A percentile compares a stretch with the other conserved stretches of the same genome.
phyloP scores from a whole-genome alignment of 2,329 filamentous ascomycete species.

The Fusarium torulosum region DNA sequence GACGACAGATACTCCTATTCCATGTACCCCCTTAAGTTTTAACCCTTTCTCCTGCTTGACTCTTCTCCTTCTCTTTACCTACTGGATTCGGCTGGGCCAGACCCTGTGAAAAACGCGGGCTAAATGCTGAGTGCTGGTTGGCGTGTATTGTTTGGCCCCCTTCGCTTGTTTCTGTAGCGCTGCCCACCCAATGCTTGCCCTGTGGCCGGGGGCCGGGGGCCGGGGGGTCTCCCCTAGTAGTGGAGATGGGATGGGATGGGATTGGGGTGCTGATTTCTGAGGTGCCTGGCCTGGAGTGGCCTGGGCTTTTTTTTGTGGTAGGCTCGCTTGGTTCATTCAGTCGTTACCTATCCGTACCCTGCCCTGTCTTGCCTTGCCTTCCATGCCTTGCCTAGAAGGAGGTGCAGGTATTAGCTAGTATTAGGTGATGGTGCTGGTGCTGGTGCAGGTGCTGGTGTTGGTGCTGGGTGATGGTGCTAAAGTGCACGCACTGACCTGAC shows the following conservation, averaged over 20 bases:
- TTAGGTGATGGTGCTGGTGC: too few species aligned
- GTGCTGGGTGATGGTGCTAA: not conserved
- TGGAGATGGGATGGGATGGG: slow-evolving; percentile 23
- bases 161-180: slow-evolving; percentile 43
- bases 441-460: too few species aligned
- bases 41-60: slow-evolving; percentile 7
- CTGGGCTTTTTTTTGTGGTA: slow-evolving; percentile 1
- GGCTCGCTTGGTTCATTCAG: slow-evolving; percentile 2
- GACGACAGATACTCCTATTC: slow-evolving; percentile 10
- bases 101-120: slow-evolving; percentile 34
- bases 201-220: slow-evolving; percentile 31
- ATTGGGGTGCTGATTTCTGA: slow-evolving; percentile 20
- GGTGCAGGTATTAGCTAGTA: not conserved
- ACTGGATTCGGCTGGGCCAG: slow-evolving; percentile 42
- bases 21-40: slow-evolving; percentile 10
- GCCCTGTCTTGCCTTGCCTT: not conserved
- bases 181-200: slow-evolving; percentile 23
- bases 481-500: not conserved
- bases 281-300: slow-evolving; percentile 24
- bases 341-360: not conserved
- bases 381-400: slow-evolving; percentile 8
- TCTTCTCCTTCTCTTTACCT: slow-evolving; percentile 2
- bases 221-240: slow-evolving; percentile 29
- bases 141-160: slow-evolving; percentile 24
- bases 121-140: slow-evolving; percentile 35